phyloP scores from a whole-genome alignment of 177 flowering plant species.

The Telopea speciosissima region DNA sequence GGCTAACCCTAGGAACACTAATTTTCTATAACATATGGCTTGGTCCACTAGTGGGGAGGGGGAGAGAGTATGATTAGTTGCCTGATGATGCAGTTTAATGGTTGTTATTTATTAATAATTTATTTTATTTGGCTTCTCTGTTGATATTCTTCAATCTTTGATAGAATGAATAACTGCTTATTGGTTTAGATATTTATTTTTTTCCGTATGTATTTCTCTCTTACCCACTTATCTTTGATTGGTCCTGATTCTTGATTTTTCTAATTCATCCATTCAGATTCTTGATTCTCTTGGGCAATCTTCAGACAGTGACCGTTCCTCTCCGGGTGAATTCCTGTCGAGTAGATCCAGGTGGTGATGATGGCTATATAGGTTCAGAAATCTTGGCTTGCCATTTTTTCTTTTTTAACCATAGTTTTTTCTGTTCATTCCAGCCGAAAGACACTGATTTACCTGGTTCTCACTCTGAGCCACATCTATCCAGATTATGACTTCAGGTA shows the following conservation, averaged over 20 bases:
- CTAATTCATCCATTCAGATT: constrained; percentile 42
- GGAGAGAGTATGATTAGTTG: too few relatives aligned
- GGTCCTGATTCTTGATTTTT: constrained; percentile 71
- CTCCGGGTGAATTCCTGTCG: constrained; percentile 57
- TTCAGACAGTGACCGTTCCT: constrained; percentile 63
- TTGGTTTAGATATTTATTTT: background rate
- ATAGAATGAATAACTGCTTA: background rate
- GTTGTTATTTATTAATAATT: too few relatives aligned
- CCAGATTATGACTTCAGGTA: constrained; percentile 99
- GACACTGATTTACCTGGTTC: constrained; percentile 82
- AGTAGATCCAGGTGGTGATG: constrained; percentile 69
- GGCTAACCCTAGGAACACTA: background rate
- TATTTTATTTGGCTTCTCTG: too few relatives aligned
- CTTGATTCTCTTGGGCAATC: constrained; percentile 85
- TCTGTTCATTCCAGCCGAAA: constrained; percentile 66
- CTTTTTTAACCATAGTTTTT: constrained; percentile 13
- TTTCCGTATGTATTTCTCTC: background rate
- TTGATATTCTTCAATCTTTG: background rate
- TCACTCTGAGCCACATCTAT: constrained; percentile 83
- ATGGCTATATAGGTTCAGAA: constrained; percentile 3
- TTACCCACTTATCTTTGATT: background rate
- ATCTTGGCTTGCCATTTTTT: background rate
- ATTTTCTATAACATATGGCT: too few relatives aligned
- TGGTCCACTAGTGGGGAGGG: too few relatives aligned
- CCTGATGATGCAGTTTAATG: background rate